Evolutionary conservation across 148 eudicot genomes (phyloP), one percentile per base, ranked within the genome.

Genomic region (Amaranthus hypochondriacus): DNA sequence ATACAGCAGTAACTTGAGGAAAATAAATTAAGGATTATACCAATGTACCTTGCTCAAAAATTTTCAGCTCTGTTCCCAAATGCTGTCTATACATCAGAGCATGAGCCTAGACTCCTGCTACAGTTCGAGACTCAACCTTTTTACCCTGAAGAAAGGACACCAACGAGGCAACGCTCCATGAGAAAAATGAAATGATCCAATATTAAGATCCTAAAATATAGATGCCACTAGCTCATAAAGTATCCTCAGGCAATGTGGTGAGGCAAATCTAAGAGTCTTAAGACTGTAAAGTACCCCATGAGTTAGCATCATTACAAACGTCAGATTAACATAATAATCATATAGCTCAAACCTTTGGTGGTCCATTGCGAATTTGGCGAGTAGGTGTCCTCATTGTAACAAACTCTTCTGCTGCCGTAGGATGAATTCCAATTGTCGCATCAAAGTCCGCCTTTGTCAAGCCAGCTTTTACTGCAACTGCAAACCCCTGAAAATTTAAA

Each of bases 311-410:
- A 28, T 5, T 51, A 57, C 67, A 73, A 42, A 61, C 11, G 7
- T n/a, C 9, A 52, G 14, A 43, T 54, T 54, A 47, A 8, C 62
- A 52, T 66, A 44, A 56, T 48, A 54, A 57, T 56, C 44, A 61
- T 64, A 28, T 70, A 11, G 47, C 69, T 28, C 76, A 73, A 66
- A 95, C 98, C 96, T 92, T 90, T 66, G 83, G 74, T 62, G 87
- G 82, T 56, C 81, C 82, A 67, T 71, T 85, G 56, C 97, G 90
- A 72, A 92, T 81, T 79, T 95, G 84, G 76, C 97, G 77, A 5
- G 96, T 85, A 51, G 97, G 98, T 4, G 87, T 86, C 82, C 97
- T 92, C 98, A 95, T 92, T 54, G 98, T 95, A 76, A 95, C 98
- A 62, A 95, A 76, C 76, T 95, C 98, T 84, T 95, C 98, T 54